Base-by-base conservation (phyloP, 2,329 filamentous ascomycete species). In the Colletotrichum neosansevieriae region DNA sequence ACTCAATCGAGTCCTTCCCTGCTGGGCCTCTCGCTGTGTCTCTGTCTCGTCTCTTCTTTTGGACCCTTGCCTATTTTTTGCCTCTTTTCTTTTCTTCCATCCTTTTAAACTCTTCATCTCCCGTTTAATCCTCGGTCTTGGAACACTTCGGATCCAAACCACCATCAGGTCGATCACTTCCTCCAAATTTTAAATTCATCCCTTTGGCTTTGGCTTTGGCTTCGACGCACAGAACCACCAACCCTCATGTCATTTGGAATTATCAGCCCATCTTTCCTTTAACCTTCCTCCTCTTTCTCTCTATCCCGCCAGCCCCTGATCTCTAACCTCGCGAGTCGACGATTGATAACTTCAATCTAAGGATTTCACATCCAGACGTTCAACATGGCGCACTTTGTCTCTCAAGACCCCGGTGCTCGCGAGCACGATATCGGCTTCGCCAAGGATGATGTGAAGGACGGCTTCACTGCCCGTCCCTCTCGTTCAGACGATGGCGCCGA, bases 401-500 rank as follows among this genome's bases (percentile, higher is more conserved):
- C 70, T 3, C 68, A 71, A 36, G 70, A 71, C 47, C 70, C 70
- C 17, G 70, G 70, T 53, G 67, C 70, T 17, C 63, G 63, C 44
- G 67, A 69, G 67, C 67, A 69, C 63, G 66, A 66, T 32, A 12
- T 56, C 49, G 66, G 66, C 66, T 36, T 66, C 19, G 50, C 45
- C 57, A 69, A 69, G 63, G 42, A 21, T 24, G 67, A 68, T 17
- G 21, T 51, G 42, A 69, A 69, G 29, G 67, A 67, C 45, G 67
- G 58, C 50, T 67, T 36, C 61, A 74, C 72, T 17, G 42, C 51
- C 24, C 63, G 63, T 19, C 62, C 58, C 32, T 71, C 73, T 40
- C 72, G 72, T 61, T 71, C 72, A 53, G 76, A 76, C 69, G 71
- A 77, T 63, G 79, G 77, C 71, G 82, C 89, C 73, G 88, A 92